Base-by-base conservation (phyloP, 306 rosid genomes). In the Ochetophila trinervis region DNA sequence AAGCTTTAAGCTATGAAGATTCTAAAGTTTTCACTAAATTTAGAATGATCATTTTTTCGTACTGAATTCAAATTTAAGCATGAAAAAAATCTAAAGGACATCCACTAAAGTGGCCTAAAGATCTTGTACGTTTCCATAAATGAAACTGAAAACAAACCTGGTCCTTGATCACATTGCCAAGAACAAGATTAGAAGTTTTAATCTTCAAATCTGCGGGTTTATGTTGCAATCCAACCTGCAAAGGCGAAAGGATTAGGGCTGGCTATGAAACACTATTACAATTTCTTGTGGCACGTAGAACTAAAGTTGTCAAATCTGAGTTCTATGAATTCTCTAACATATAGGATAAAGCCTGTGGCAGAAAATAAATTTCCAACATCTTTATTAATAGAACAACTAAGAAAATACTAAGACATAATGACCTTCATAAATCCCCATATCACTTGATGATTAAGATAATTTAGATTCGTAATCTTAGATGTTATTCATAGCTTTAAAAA, bases 171-270 rank as follows among this genome's bases (percentile, higher is more conserved):
- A 87, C 74, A 65, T 85, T 67, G 67, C 85, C 88, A 22, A 48
- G 76, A 70, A 92, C 80, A 63, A 85, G 85, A 76, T 87, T 85
- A 54, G 80, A 65, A 49, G 82, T 61, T 81, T 84, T 92, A 65
- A 76, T 75, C 80, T 77, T 84, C 71, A 84, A 57, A 63, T 87
- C 91, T 60, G 51, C 82, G 18, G 89, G 93, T 66, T 63, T 74
- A 53, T 81, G 68, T 58, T 84, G 86, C 70, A 88, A 78, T 71
- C 98, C 98, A 72, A 83, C 86, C 98, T 93, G 93, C 68, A 73
- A 69, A 80, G 66, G 35, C 55, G 9, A 67, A 67, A 47, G 19
- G 53, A 76, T 53, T 15, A 44, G 53, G 21, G 50, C 63, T 52
- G 32, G 60, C 40, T 35, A 75, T 58, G 49, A 47, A 20, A 44